Conservation (phyloP, 2,329 filamentous ascomycete species). For the Stromatinia cepivora region DNA sequence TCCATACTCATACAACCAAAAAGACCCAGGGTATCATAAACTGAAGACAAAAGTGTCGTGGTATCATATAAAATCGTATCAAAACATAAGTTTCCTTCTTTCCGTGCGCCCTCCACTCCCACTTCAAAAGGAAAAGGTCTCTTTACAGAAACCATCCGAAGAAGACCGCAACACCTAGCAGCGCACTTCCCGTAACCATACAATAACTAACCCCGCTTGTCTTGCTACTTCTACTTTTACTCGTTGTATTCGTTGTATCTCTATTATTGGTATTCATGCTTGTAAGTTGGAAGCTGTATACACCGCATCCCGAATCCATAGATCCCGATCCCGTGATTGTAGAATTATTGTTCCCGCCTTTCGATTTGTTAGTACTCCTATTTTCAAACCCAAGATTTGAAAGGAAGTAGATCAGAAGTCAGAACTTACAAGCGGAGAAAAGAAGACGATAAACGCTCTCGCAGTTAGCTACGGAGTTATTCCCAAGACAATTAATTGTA, state of each 20-base stretch:
- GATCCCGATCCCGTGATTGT: not conserved
- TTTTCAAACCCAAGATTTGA: too few species aligned
- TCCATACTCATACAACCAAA: not conserved
- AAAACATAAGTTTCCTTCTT: not conserved
- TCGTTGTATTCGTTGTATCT: not conserved
- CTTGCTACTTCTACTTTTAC: slow-evolving; percentile 11
- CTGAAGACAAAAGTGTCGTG: not conserved
- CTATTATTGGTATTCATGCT: not conserved
- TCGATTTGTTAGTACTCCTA: not conserved
- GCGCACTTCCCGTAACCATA: not conserved
- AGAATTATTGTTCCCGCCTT: slow-evolving; percentile 1
- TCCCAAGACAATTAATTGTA: not conserved
- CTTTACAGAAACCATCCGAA: slow-evolving; percentile 13
- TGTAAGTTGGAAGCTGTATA: not conserved
- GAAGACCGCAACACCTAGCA: slow-evolving; percentile 2
- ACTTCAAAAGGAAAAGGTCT: not conserved
- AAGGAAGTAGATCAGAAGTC: not conserved
- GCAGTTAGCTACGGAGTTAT: not conserved
- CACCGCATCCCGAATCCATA: not conserved
- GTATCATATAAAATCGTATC: not conserved
- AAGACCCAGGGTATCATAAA: slow-evolving; percentile 2
- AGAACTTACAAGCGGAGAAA: not conserved
- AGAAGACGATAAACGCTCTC: not conserved
- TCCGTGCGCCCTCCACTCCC: too few species aligned
- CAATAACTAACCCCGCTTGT: slow-evolving; percentile 10